Evolutionary conservation across 2,329 filamentous ascomycete species (phyloP).

Genomic region (Colletotrichum neosansevieriae): DNA sequence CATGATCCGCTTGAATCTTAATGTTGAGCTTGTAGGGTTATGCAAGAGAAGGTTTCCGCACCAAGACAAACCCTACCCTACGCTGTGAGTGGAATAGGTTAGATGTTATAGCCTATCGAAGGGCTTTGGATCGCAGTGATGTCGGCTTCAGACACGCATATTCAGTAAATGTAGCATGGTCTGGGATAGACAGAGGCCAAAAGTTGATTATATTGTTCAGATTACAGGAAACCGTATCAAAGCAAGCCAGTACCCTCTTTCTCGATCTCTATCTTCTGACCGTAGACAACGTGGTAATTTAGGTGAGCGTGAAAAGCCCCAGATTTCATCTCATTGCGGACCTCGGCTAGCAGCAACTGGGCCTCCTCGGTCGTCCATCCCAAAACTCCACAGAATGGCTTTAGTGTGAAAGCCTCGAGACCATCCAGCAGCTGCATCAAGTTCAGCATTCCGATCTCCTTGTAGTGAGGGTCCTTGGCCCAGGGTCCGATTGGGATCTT

Average conservation of each 20-base stretch:
- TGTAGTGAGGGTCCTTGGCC: neutral
- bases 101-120: constrained; percentile 3
- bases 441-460: neutral
- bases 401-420: neutral
- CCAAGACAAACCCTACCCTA: neutral
- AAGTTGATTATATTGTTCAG: too few species aligned
- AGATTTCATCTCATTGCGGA: neutral
- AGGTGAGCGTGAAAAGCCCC: too few species aligned
- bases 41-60: neutral
- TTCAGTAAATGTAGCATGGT: too few species aligned
- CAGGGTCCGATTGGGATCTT: neutral
- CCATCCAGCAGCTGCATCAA: neutral
- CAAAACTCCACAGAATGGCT: neutral
- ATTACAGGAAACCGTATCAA: too few species aligned
- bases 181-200: too few species aligned
- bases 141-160: too few species aligned
- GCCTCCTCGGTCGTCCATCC: neutral
- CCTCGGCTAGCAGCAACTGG: neutral
- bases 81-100: neutral
- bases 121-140: neutral
- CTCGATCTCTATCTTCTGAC: too few species aligned
- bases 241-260: too few species aligned
- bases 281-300: too few species aligned
- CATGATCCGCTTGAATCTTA: too few species aligned
- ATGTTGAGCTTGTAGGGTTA: neutral